Evolutionary conservation across 495 filamentous ascomycete genomes (phyloP).

Genomic region (Neurospora sp.): DNA sequence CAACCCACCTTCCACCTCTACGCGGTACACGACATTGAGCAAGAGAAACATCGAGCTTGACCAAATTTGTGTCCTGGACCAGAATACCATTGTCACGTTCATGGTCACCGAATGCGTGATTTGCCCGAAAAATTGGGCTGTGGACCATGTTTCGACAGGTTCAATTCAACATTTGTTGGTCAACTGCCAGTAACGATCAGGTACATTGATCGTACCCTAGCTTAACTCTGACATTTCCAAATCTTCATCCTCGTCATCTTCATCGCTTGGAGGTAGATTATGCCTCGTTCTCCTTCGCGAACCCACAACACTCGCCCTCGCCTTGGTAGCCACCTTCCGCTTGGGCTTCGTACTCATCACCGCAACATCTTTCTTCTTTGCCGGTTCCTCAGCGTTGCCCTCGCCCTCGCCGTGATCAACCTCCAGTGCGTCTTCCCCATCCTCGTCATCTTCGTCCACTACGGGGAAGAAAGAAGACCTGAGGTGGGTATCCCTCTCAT

Average conservation of each 20-base stretch:
- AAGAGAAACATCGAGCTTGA: too few relatives aligned
- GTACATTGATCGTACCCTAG: neutral
- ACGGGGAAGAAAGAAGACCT: constrained; percentile 34
- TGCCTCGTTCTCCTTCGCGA: constrained; percentile 12
- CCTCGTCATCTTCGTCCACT: constrained; percentile 26
- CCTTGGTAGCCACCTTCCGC: constrained; percentile 5
- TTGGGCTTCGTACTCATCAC: constrained; percentile 17
- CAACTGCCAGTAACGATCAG: neutral
- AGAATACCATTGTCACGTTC: too few relatives aligned
- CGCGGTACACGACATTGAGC: too few relatives aligned
- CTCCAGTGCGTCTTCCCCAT: constrained; percentile 18
- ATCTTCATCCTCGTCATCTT: constrained; percentile 11
- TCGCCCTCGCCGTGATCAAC: constrained; percentile 21
- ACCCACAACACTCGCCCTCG: constrained; percentile 1
- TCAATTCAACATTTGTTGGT: too few relatives aligned
- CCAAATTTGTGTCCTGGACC: too few relatives aligned
- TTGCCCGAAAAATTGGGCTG: too few relatives aligned
- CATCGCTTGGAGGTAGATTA: constrained; percentile 10
- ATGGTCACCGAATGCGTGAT: too few relatives aligned
- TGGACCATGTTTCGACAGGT: too few relatives aligned
- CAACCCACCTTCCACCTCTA: neutral
- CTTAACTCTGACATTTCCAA: neutral
- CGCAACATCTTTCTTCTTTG: constrained; percentile 1
- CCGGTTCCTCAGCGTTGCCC: neutral
- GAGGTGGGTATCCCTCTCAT: constrained; percentile 13